Conservation (phyloP, 2,329 filamentous ascomycete genomes). For the Nothophoma quercina region DNA sequence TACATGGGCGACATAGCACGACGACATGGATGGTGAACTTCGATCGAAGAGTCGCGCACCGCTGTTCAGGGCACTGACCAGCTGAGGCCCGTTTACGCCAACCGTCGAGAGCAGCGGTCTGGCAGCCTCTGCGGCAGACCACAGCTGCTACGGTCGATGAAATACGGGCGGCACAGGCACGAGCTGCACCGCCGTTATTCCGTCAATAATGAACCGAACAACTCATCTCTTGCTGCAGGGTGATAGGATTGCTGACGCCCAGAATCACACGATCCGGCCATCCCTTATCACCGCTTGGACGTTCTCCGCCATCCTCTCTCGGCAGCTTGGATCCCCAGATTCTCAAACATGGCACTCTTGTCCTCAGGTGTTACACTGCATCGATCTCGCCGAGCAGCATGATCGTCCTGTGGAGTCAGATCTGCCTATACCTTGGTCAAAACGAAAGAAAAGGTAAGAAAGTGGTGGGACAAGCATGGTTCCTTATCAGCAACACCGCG, state of each 20-base stretch:
- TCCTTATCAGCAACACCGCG: conserved; percentile 45
- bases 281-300: conserved; percentile 34
- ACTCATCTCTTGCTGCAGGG: conserved; percentile 26
- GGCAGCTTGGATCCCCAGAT: conserved; percentile 15
- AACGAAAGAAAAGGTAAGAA: conserved; percentile 17
- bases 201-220: conserved; percentile 7
- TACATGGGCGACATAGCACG: background rate
- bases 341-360: background rate
- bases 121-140: background rate
- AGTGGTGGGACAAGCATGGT: conserved; percentile 27
- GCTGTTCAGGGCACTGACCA: conserved; percentile 9
- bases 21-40: background rate
- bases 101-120: background rate
- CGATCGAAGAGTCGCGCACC: background rate
- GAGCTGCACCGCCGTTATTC: conserved; percentile 5
- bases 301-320: conserved; percentile 18
- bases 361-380: conserved; percentile 2
- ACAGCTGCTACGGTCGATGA: background rate
- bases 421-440: conserved; percentile 31
- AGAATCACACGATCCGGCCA: conserved; percentile 25
- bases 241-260: conserved; percentile 36
- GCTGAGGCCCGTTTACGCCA: background rate
- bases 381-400: conserved; percentile 16
- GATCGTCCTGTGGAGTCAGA: conserved; percentile 33
- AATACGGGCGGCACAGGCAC: conserved; percentile 10